Percentiles rank a stretch among this genome's conserved stretches.
These are phyloP conservation scores for Lathyrus sativus DNA, from an alignment of 306 rosid genomes.

Conservation along the genomic window DNA sequence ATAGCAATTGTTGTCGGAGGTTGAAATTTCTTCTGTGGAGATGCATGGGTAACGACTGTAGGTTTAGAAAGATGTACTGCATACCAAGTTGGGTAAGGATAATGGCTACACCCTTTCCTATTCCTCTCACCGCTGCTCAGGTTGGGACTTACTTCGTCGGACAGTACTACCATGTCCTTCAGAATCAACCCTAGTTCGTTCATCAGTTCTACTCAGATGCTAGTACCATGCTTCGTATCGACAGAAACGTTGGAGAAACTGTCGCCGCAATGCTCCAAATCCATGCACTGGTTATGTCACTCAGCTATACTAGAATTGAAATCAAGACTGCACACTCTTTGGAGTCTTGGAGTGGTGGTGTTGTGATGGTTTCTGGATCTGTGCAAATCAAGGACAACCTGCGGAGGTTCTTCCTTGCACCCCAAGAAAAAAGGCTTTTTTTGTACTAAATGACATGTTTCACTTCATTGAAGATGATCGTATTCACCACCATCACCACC, in stretches of 20 bases:
- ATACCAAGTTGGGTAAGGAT: slow-evolving; percentile 96
- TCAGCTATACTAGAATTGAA: slow-evolving; percentile 77
- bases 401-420: slow-evolving; percentile 93
- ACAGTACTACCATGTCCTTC: slow-evolving; percentile 94
- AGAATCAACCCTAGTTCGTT: slow-evolving; percentile 80
- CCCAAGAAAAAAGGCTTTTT: slow-evolving; percentile 93
- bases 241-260: slow-evolving; percentile 65
- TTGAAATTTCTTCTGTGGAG: slow-evolving; percentile 91
- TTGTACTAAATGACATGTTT: slow-evolving; percentile 87
- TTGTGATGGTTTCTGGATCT: slow-evolving; percentile 94
- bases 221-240: slow-evolving; percentile 87
- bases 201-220: slow-evolving; percentile 93
- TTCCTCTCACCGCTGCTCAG: slow-evolving; percentile 89
- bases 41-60: slow-evolving; percentile 82
- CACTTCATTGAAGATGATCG: slow-evolving; percentile 83
- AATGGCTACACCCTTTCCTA: slow-evolving; percentile 83
- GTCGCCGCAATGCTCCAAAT: slow-evolving; percentile 95
- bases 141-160: slow-evolving; percentile 96
- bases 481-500: slow-evolving; percentile 71
- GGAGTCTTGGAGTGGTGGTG: slow-evolving; percentile 97
- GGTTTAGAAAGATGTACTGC: slow-evolving; percentile 89
- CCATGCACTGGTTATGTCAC: slow-evolving; percentile 85
- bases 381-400: slow-evolving; percentile 67
- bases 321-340: slow-evolving; percentile 79
- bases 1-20: slow-evolving; percentile 94